Percentiles rank a stretch among this genome's conserved stretches.
Evolutionary conservation across 2,329 filamentous ascomycete genomes (phyloP).

Genomic region (Cladosporium sp.): DNA sequence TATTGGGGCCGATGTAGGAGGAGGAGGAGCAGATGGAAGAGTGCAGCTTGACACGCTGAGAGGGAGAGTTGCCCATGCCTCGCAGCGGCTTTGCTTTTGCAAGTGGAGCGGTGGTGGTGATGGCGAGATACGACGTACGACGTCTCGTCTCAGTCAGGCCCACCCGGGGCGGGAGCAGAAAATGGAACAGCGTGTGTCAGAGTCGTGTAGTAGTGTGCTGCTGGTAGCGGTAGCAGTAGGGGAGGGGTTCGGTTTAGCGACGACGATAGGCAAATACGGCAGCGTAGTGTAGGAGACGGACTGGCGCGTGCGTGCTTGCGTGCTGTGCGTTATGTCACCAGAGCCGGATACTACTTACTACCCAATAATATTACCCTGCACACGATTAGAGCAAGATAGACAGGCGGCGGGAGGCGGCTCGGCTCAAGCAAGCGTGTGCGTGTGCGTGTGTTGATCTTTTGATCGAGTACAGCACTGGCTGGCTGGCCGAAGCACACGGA

Average conservation of each 20-base stretch:
- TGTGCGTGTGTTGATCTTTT: background rate
- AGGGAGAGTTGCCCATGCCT: slow-evolving; percentile 11
- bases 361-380: background rate
- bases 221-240: background rate
- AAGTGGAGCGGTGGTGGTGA: background rate
- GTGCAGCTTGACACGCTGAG: slow-evolving; percentile 10
- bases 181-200: slow-evolving; percentile 4
- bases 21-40: background rate
- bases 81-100: background rate
- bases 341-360: slow-evolving; percentile 5
- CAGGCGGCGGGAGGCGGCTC: background rate
- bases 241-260: background rate
- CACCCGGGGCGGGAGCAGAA: slow-evolving; percentile 1
- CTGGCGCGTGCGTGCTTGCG: background rate
- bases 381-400: background rate
- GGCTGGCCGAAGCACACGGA: background rate
- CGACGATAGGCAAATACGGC: slow-evolving; percentile 1
- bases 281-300: background rate
- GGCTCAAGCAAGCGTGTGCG: background rate
- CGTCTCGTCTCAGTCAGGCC: slow-evolving; percentile 2
- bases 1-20: slow-evolving; percentile 21
- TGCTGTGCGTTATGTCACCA: slow-evolving; percentile 5
- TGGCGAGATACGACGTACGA: slow-evolving; percentile 12
- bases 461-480: background rate
- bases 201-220: background rate